Conservation (phyloP, 208 protist genomes). For the Leishmania mexicana region DNA sequence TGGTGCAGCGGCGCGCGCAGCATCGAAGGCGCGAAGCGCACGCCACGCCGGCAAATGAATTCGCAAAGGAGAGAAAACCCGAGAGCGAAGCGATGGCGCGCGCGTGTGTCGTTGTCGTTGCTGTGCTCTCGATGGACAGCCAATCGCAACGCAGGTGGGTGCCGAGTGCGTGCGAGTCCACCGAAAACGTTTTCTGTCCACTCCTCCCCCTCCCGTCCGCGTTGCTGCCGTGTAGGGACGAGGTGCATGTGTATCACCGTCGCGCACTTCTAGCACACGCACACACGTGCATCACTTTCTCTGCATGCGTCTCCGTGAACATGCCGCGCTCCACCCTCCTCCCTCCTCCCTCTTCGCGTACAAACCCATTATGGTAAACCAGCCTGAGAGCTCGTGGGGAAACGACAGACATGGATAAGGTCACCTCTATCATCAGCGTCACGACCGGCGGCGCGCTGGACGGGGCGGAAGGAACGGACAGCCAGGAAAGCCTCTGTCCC, state of each 20-base stretch:
- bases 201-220: too few relatives aligned
- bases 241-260: too few relatives aligned
- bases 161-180: background rate
- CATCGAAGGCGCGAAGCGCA: background rate
- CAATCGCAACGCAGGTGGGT: background rate
- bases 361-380: background rate
- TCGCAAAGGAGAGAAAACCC: background rate
- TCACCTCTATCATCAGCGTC: conserved; percentile 47
- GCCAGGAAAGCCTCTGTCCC: conserved; percentile 64
- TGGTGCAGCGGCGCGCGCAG: background rate
- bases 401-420: conserved; percentile 42
- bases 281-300: too few relatives aligned
- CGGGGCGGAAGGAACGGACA: conserved; percentile 20
- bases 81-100: background rate
- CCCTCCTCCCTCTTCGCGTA: background rate
- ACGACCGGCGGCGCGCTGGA: conserved; percentile 25
- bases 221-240: too few relatives aligned
- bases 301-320: background rate
- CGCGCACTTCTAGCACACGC: too few relatives aligned
- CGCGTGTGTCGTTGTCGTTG: background rate
- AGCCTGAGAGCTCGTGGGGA: background rate
- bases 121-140: background rate
- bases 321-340: background rate
- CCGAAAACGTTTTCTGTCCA: background rate
- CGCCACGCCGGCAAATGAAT: background rate